Conservation (phyloP, 106 monocot genomes). For the Dendrobium chrysotoxum region DNA sequence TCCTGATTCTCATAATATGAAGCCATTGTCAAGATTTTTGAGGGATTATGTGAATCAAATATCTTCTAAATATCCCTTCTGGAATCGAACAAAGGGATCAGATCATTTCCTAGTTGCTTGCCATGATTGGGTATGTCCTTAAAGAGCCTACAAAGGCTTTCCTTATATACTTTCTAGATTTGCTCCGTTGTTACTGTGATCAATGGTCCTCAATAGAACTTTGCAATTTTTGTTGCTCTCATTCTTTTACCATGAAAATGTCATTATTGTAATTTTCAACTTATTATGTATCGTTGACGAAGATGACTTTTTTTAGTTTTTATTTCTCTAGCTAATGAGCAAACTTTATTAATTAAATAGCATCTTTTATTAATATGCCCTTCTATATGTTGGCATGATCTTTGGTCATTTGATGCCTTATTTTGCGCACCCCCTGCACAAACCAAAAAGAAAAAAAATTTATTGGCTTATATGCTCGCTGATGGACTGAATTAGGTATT, state of each 20-base stretch:
- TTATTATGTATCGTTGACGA: background rate
- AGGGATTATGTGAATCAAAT: constrained; percentile 65
- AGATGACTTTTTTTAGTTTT: background rate
- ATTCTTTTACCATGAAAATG: background rate
- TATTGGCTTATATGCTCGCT: background rate
- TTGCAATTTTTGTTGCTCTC: background rate
- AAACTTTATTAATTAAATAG: background rate
- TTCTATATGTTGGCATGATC: too few relatives aligned
- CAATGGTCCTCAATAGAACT: background rate
- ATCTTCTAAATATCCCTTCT: constrained; percentile 71
- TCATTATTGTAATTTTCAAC: background rate
- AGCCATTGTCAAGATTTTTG: constrained; percentile 50
- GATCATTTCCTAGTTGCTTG: constrained; percentile 97
- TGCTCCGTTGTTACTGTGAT: background rate
- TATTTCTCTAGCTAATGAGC: background rate
- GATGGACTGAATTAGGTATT: background rate
- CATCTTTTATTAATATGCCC: too few relatives aligned
- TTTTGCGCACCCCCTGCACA: too few relatives aligned
- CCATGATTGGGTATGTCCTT: constrained; percentile 86
- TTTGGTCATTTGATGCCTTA: too few relatives aligned
- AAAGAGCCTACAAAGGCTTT: background rate
- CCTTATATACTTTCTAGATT: background rate
- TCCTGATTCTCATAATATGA: constrained; percentile 59
- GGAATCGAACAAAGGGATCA: constrained; percentile 70
- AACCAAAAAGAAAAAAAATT: background rate